phyloP scores from a whole-genome alignment of 2,329 filamentous ascomycete species.

The Ophiostoma quercus region DNA sequence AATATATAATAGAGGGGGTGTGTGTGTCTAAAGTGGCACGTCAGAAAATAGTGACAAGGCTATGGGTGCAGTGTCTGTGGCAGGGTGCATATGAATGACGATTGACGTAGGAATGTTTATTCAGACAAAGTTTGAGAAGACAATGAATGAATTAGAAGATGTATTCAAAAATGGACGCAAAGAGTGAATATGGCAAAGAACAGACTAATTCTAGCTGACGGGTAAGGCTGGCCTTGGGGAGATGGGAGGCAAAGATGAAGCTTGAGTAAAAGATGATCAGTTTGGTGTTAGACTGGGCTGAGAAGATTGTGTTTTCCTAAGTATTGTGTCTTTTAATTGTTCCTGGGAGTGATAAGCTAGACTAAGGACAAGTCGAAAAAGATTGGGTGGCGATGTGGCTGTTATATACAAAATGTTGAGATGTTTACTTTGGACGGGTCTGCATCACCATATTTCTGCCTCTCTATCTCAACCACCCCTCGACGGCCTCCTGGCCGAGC shows the following conservation, averaged over 20 bases:
- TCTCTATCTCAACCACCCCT: background rate
- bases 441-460: background rate
- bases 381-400: background rate
- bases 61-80: constrained; percentile 11
- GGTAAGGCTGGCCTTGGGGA: background rate
- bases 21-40: constrained; percentile 11
- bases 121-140: background rate
- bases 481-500: background rate
- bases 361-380: background rate
- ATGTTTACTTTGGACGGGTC: background rate
- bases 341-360: background rate
- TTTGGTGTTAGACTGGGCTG: background rate
- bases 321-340: background rate
- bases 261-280: background rate
- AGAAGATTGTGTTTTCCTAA: background rate
- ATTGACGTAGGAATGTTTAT: background rate
- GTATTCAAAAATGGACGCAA: background rate
- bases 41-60: constrained; percentile 9
- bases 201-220: background rate
- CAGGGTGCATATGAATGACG: constrained; percentile 13
- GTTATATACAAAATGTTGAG: constrained; percentile 10
- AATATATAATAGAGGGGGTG: background rate
- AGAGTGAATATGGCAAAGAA: background rate
- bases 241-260: background rate
- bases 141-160: background rate